Base-by-base conservation (phyloP, 805 yeast genomes). In the Kodamaea neixiangensis region DNA sequence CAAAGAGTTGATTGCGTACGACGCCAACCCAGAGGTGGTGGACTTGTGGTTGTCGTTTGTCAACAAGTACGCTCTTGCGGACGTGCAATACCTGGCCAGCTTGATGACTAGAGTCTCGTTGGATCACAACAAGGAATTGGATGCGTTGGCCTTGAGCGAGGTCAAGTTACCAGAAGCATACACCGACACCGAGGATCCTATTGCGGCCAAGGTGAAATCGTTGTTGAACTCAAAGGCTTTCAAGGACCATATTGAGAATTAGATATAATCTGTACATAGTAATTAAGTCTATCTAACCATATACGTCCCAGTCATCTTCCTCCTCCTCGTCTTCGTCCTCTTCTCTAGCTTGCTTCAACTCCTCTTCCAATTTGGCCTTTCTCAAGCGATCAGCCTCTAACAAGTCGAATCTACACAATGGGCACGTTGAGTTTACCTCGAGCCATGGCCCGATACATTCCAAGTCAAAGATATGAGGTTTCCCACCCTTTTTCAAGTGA, bases 391-490 rank as follows among this genome's bases (percentile, higher is more conserved):
- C 63, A 4, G 64, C 65, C 31, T 75, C 79, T 17, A 80, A 64
- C 20, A 92, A 81, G 61, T 90, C 85, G 53, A 79, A 82, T 56
- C 98, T 76, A 63, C 97, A 93, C 60, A 93, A 67, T 0, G 98
- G 98, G 62, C 98, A 92, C 0, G 89, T 86, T 1, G 79, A 72
- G 58, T 86, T 82, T 47, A 83, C 72, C 55, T 82, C 80, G 47
- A 93, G 73, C 98, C 98, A 92, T 0, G 96, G 94, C 0, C 87
- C 86, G 35, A 93, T 83, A 65, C 97, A 92, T 58, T 93, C 97
- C 56, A 91, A 73, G 64, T 92, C 98, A 67, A 88, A 92, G 39
- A 77, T 77, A 66, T 92, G 98, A 34, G 73, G 77, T 43, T 62
- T 68, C 13, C 63, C 49, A 3, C 44, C 52, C 13, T 52, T 54